Base-by-base conservation (phyloP, 371 early-diverging fungal species). In the Conidiobolus incongruus region DNA sequence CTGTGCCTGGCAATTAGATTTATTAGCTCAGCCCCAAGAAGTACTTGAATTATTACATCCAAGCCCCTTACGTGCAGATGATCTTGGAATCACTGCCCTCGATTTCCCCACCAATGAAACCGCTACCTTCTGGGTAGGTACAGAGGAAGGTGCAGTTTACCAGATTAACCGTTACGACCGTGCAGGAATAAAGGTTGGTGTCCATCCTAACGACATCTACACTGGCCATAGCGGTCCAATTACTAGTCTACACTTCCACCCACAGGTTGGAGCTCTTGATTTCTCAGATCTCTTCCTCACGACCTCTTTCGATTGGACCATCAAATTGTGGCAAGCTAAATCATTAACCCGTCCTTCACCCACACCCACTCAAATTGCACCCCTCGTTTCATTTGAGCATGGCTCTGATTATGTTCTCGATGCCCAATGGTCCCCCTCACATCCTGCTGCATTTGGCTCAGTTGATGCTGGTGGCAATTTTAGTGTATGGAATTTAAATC, bases 1-100 rank as follows among this genome's bases (percentile, higher is more conserved):
- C 8, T 93, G 95, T 52, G 68, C 86, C 10, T 96, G 97, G 97
- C 85, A 84, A 55, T 57, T 94, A 52, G 94, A 96, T 56, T 91
- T 89, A 88, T 63, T 94, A 23, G 87, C 86, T 2, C 81, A 86
- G 47, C 96, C 95, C 21, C 78, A 79, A 62, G 74, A 66, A 56
- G 63, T 72, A 31, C 52, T 89, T 38, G 78, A 85, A 37, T 55
- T 90, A 35, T 59, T 75, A 13, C 77, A 84, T 53, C 68, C 77
- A 11, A 52, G 70, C 12, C 80, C 83, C 51, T 61, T 67, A 26
- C 76, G 78, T 49, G 86, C 86, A 10, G 87, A 89, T 49, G 96
- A 94, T 55, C 81, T 94, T 15, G 77, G 90, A 0, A 73, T 89
- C 11, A 91, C 96, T 0, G 63, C 75, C 21, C 52, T 90, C 33